These are phyloP conservation scores for Centella asiatica DNA, from an alignment of 129 eudicot species.

Conservation along the genomic window DNA sequence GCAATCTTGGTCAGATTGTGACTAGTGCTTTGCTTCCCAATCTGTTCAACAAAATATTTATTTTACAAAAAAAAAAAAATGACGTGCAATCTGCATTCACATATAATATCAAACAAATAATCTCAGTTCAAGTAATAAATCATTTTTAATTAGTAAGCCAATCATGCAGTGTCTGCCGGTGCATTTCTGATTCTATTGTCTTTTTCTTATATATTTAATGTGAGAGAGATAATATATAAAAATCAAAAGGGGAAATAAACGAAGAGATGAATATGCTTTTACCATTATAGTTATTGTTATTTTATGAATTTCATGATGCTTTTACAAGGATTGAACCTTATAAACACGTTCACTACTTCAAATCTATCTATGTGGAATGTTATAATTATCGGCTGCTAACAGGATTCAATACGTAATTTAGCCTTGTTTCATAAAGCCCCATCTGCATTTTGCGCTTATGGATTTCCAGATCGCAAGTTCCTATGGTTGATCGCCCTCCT, in stretches of 20 bases:
- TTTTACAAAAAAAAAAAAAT: too few relatives aligned
- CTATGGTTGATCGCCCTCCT: background rate
- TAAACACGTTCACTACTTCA: too few relatives aligned
- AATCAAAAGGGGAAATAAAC: background rate
- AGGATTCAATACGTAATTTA: background rate
- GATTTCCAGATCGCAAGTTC: too few relatives aligned
- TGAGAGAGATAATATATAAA: constrained; percentile 2
- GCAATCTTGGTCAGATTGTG: background rate
- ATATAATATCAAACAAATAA: background rate
- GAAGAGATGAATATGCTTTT: too few relatives aligned
- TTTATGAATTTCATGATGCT: background rate
- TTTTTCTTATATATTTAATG: background rate
- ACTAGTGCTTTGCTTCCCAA: constrained; percentile 5
- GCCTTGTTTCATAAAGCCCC: background rate
- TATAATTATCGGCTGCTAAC: constrained; percentile 8
- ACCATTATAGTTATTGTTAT: background rate
- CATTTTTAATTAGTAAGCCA: background rate
- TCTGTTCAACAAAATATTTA: background rate
- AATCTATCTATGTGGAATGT: too few relatives aligned
- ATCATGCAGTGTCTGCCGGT: background rate
- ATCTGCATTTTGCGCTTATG: background rate
- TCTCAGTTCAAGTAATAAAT: background rate
- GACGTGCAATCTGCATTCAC: background rate
- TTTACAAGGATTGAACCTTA: background rate
- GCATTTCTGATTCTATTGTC: constrained; percentile 7